Conservation (phyloP, 805 yeast genomes). For the Wickerhamomyces queroliae region DNA sequence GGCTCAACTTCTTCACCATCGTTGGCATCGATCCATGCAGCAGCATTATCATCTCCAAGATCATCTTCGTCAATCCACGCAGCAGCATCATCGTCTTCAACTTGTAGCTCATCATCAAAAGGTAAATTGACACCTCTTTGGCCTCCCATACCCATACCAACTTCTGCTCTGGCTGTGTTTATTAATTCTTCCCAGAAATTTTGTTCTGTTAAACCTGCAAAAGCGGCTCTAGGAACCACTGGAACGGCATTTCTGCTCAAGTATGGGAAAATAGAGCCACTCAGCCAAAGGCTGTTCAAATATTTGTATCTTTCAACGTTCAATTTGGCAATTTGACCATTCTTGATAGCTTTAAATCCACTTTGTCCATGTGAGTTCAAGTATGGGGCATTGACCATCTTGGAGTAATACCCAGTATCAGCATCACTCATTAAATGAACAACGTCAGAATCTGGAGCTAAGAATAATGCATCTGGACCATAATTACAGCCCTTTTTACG, state of each 20-base stretch:
- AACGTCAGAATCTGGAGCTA: conserved; percentile 29
- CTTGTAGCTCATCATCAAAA: conserved; percentile 9
- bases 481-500: conserved; percentile 11
- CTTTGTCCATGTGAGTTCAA: conserved; percentile 73
- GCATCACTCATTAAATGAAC: conserved; percentile 19
- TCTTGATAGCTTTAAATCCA: conserved; percentile 46
- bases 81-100: conserved; percentile 6
- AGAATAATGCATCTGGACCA: conserved; percentile 28
- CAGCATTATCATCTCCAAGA: conserved; percentile 10
- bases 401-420: conserved; percentile 24
- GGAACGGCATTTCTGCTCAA: conserved; percentile 26
- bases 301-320: conserved; percentile 47
- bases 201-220: not conserved
- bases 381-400: conserved; percentile 58
- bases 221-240: not conserved
- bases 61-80: conserved; percentile 18
- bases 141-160: not conserved
- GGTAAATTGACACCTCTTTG: not conserved
- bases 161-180: not conserved
- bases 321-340: conserved; percentile 51
- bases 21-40: conserved; percentile 17
- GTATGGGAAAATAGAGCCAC: conserved; percentile 49
- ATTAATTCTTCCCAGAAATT: not conserved
- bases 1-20: conserved; percentile 3
- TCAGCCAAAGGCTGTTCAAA: conserved; percentile 56